A percentile compares a stretch with the other conserved stretches of the same genome.
phyloP scores from a whole-genome alignment of 768 basidiomycete genomes.

The Termitomyces sp. region DNA sequence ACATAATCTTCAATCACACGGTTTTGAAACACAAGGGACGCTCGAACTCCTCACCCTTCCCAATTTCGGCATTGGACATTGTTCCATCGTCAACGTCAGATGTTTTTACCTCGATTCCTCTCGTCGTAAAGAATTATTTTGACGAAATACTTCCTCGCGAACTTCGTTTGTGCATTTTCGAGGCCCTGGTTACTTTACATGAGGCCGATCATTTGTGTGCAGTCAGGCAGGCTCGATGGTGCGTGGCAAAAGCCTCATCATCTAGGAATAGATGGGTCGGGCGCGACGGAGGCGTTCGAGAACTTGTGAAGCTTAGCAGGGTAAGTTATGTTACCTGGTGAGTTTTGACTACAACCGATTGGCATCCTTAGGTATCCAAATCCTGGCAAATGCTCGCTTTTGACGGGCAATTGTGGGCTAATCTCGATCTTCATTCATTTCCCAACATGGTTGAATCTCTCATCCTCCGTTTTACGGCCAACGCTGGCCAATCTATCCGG shows the following conservation, averaged over 20 bases:
- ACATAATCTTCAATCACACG: slow-evolving; percentile 6
- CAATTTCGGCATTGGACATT: slow-evolving; percentile 58
- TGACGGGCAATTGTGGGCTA: slow-evolving; percentile 85
- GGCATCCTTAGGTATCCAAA: slow-evolving; percentile 61
- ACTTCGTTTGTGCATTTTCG: slow-evolving; percentile 59
- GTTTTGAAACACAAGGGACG: slow-evolving; percentile 48
- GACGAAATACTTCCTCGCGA: slow-evolving; percentile 72
- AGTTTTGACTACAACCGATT: background rate
- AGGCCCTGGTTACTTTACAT: slow-evolving; percentile 51
- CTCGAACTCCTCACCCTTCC: slow-evolving; percentile 63
- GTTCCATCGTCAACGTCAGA: slow-evolving; percentile 49
- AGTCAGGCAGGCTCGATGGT: slow-evolving; percentile 52
- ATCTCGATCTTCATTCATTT: slow-evolving; percentile 62
- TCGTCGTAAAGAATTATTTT: slow-evolving; percentile 55
- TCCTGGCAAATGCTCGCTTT: slow-evolving; percentile 71
- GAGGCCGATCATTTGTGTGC: slow-evolving; percentile 53
- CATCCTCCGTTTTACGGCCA: slow-evolving; percentile 48
- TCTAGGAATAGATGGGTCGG: slow-evolving; percentile 74
- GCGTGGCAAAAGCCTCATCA: slow-evolving; percentile 55
- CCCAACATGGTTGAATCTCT: slow-evolving; percentile 50
- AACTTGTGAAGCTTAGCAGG: slow-evolving; percentile 75
- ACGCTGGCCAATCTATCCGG: slow-evolving; percentile 63
- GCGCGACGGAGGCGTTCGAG: slow-evolving; percentile 66
- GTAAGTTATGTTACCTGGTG: slow-evolving; percentile 40
- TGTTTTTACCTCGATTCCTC: slow-evolving; percentile 48